Evolutionary conservation across 2,329 filamentous ascomycete genomes (phyloP), one percentile per base, ranked within the genome.

Genomic region (Claviceps sp.): DNA sequence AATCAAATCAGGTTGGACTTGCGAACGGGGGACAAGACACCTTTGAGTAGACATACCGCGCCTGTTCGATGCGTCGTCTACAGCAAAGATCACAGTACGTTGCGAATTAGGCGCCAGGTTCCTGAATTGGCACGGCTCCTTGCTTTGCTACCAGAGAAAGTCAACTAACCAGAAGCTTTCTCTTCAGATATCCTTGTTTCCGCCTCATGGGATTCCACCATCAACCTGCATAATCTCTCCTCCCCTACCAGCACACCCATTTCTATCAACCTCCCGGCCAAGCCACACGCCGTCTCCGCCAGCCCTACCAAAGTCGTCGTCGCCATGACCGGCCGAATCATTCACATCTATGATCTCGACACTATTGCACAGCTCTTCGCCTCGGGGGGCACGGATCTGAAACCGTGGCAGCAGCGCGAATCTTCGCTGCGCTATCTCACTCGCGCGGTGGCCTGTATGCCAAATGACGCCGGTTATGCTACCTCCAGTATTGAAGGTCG

Each of bases 391-490:
- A 55, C 70, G 62, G 70, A 70, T 20, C 63, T 89, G 50, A 78
- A 86, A 63, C 90, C 91, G 0, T 96, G 88, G 88, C 93, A 98
- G 68, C 81, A 88, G 61, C 82, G 93, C 55, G 93, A 98, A 67
- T 95, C 88, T 50, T 94, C 86, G 26, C 78, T 98, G 63, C 95
- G 96, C 67, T 98, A 95, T 70, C 88, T 96, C 75, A 97, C 91
- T 1, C 81, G 93, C 54, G 87, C 88, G 18, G 86, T 97, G 0
- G 84, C 89, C 16, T 95, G 91, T 67, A 97, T 98, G 93, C 91
- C 93, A 14, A 90, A 93, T 61, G 93, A 96, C 59, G 86, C 85
- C 11, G 93, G 93, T 5, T 98, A 97, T 65, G 90, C 91, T 9
- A 91, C 86, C 1, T 88, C 82, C 54, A 90, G 84, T 61, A 98